Percentiles rank a stretch among this genome's conserved stretches.
Evolutionary conservation across 306 rosid genomes (phyloP).

Genomic region (Medicago arabica): DNA sequence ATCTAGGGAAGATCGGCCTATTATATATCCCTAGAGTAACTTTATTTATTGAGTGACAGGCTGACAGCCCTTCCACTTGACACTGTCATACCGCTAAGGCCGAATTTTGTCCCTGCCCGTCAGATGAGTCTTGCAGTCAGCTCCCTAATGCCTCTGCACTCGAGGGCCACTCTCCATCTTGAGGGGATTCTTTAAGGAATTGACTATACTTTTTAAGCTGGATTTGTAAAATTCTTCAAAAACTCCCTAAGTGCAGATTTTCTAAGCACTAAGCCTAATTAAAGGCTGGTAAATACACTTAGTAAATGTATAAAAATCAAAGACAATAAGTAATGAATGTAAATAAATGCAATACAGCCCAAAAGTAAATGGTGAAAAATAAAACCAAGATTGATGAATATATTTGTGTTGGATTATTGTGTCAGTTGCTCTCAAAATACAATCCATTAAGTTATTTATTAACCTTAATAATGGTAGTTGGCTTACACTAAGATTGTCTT

Average conservation of each 20-base stretch:
- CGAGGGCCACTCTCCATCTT: not conserved
- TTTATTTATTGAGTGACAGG: not conserved
- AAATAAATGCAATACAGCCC: not conserved
- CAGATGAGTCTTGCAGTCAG: not conserved
- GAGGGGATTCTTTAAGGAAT: not conserved
- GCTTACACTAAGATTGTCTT: not conserved
- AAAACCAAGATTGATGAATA: slow-evolving; percentile 1
- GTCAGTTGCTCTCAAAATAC: not conserved
- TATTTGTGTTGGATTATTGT: slow-evolving; percentile 1
- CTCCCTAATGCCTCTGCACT: not conserved
- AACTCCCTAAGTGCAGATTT: not conserved
- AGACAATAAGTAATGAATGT: not conserved
- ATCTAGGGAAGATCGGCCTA: not conserved
- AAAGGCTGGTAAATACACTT: not conserved
- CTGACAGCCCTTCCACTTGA: not conserved
- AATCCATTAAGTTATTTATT: not conserved
- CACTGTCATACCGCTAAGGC: not conserved
- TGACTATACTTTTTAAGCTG: not conserved
- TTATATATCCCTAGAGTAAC: not conserved
- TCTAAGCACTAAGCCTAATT: not conserved
- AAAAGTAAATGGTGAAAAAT: not conserved
- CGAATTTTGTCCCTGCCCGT: not conserved
- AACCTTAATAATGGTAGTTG: not conserved
- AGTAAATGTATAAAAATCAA: not conserved
- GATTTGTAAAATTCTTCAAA: not conserved